Evolutionary conservation across 306 rosid genomes (phyloP), one percentile per base, ranked within the genome.

Genomic region (Nissolia schottii): DNA sequence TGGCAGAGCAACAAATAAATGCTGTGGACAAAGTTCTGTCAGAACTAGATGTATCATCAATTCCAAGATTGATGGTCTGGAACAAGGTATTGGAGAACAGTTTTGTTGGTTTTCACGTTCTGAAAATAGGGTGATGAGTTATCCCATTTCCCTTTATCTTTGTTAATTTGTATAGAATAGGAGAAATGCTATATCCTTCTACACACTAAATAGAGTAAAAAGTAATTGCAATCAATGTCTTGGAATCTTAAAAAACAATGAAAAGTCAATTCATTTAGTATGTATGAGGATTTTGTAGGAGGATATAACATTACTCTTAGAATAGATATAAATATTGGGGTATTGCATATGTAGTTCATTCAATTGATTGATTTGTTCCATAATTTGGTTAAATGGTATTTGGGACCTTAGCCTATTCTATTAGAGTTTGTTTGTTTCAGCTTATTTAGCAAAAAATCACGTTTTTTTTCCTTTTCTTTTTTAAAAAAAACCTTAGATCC

Each of bases 11-110:
- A 78, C 99, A 94, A 83, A 89, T 91, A 81, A 89, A 89, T 40
- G 99, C 99, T 9, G 97, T 94, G 77, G 96, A 94, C 77, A 94
- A 90, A 83, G 97, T 94, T 67, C 83, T 94, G 56, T 86, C 90
- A 22, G 97, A 94, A 80, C 80, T 91, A 57, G 90, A 89, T 57
- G 97, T 91, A 23, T 84, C 88, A 23, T 85, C 85, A 31, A 88
- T 94, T 60, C 97, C 97, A n/a, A 89, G 72, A 84, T 81, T 94
- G 93, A 87, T 88, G 82, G 90, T 94, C 66, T 94, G 99, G 99
- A 94, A 91, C 85, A 94, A 94, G 96, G 97, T 89, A 86, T 7
- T 27, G 29, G 4, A 34, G 13, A 68, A 16, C 43, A 59, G 13
- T 57, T 49, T 35, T 48, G 46, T 32, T 46, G 35, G 27, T 57